A percentile compares a stretch with the other conserved stretches of the same genome.
phyloP scores from a whole-genome alignment of 768 basidiomycete species.

The Trametes cinnabarina region DNA sequence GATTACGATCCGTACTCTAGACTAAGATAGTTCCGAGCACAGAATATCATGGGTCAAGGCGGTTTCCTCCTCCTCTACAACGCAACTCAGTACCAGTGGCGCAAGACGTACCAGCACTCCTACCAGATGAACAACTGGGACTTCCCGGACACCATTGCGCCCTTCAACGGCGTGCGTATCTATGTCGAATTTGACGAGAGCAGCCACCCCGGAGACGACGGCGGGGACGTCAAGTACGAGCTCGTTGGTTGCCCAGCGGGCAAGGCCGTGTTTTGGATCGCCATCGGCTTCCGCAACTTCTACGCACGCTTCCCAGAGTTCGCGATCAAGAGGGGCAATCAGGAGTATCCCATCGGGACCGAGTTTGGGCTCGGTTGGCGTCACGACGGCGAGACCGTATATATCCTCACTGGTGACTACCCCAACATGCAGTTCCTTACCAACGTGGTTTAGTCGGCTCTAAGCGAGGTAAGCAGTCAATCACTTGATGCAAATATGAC shows the following conservation, averaged over 20 bases:
- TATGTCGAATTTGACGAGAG: slow-evolving; percentile 12
- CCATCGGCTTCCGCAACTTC: background rate
- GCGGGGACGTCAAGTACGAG: slow-evolving; percentile 1
- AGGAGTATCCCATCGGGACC: background rate
- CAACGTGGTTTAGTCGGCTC: background rate
- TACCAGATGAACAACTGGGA: slow-evolving; percentile 15
- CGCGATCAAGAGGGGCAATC: background rate
- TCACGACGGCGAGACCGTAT: background rate
- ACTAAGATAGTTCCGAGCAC: background rate
- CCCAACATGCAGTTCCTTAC: background rate
- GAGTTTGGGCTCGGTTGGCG: background rate
- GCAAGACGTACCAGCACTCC: slow-evolving; percentile 1
- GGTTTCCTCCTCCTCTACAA: slow-evolving; percentile 7
- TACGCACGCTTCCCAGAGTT: background rate
- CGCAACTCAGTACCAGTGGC: slow-evolving; percentile 9
- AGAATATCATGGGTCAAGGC: slow-evolving; percentile 5
- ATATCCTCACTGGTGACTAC: background rate
- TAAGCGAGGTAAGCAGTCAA: too few relatives aligned
- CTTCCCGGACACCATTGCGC: background rate
- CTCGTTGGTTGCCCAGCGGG: background rate
- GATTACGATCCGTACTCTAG: background rate
- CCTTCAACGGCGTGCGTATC: background rate
- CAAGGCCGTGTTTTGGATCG: background rate
- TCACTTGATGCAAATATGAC: too few relatives aligned
- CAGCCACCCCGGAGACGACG: background rate